Percentiles rank a stretch among this genome's conserved stretches.
Conservation (phyloP, 176 grass and related monocot species). For the Triticum urartu region DNA sequence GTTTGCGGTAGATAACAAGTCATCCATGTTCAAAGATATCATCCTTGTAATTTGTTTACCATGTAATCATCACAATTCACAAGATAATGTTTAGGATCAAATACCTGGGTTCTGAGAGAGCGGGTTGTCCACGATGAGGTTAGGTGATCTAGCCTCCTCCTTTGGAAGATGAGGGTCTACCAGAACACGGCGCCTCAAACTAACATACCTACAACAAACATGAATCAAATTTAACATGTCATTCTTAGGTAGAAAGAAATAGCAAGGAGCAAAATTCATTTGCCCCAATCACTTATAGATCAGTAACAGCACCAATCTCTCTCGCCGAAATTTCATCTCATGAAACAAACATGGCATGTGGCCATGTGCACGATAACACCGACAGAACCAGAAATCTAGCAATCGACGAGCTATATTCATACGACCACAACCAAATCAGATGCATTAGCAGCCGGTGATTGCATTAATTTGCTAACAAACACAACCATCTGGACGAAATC, state of each 20-base stretch:
- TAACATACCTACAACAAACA: slow-evolving; percentile 68
- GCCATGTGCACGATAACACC: slow-evolving; percentile 22
- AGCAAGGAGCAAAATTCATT: not conserved
- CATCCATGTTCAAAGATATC: not conserved
- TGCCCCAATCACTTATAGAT: slow-evolving; percentile 14
- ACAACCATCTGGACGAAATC: slow-evolving; percentile 21
- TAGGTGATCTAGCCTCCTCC: slow-evolving; percentile 61
- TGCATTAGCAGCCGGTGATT: slow-evolving; percentile 19
- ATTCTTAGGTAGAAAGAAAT: slow-evolving; percentile 1
- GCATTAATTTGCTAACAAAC: not conserved
- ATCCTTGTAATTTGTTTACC: slow-evolving; percentile 6
- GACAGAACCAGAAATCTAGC: not conserved
- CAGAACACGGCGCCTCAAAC: slow-evolving; percentile 68
- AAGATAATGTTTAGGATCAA: slow-evolving; percentile 7
- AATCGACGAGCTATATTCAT: slow-evolving; percentile 3
- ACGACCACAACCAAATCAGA: not conserved
- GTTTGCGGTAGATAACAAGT: not conserved
- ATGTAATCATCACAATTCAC: not conserved
- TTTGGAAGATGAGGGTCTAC: slow-evolving; percentile 70
- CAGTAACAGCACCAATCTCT: slow-evolving; percentile 1
- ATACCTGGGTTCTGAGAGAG: slow-evolving; percentile 97
- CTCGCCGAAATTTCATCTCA: slow-evolving; percentile 10
- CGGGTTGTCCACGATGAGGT: slow-evolving; percentile 77
- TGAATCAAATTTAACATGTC: not conserved
- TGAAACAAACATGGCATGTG: not conserved